A percentile compares a stretch with the other conserved stretches of the same genome.
phyloP scores from a whole-genome alignment of 192 early-diverging fungal genomes.

The Entophlyctis luteolus region DNA sequence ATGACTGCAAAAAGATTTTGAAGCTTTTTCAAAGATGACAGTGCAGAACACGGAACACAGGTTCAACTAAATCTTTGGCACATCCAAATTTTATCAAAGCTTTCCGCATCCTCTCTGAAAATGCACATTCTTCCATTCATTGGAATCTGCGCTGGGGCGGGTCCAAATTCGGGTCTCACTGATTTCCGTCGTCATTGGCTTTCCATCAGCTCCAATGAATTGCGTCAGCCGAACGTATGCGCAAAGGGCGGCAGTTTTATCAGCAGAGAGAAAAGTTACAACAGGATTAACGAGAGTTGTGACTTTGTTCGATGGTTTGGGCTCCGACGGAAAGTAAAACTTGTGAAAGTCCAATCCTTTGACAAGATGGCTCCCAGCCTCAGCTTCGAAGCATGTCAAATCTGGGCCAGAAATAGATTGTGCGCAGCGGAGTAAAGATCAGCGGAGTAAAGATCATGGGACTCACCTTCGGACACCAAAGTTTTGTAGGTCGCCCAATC shows the following conservation, averaged over 20 bases:
- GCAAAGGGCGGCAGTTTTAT: conserved; percentile 33
- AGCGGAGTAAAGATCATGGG: neutral
- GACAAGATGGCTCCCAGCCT: conserved; percentile 34
- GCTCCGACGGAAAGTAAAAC: conserved; percentile 37
- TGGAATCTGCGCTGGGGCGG: neutral
- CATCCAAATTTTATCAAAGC: conserved; percentile 2
- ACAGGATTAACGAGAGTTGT: conserved; percentile 33
- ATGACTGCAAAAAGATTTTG: too few relatives aligned
- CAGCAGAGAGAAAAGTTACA: conserved; percentile 31
- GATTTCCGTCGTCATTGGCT: conserved; percentile 6
- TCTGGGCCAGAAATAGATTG: neutral
- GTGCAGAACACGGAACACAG: too few relatives aligned
- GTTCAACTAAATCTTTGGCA: too few relatives aligned
- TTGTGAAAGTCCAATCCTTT: conserved; percentile 45
- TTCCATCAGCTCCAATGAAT: conserved; percentile 10
- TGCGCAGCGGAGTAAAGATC: too few relatives aligned
- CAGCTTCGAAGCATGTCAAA: conserved; percentile 45
- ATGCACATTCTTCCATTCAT: conserved; percentile 28
- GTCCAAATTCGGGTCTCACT: conserved; percentile 26
- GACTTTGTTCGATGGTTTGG: conserved; percentile 3
- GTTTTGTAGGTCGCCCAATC: conserved; percentile 40
- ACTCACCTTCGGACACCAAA: conserved; percentile 17
- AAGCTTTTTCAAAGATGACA: too few relatives aligned
- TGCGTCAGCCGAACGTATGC: conserved; percentile 40
- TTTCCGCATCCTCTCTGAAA: conserved; percentile 20